Base-by-base conservation (phyloP, 305 asterid species). In the Ruellia speciosa region DNA sequence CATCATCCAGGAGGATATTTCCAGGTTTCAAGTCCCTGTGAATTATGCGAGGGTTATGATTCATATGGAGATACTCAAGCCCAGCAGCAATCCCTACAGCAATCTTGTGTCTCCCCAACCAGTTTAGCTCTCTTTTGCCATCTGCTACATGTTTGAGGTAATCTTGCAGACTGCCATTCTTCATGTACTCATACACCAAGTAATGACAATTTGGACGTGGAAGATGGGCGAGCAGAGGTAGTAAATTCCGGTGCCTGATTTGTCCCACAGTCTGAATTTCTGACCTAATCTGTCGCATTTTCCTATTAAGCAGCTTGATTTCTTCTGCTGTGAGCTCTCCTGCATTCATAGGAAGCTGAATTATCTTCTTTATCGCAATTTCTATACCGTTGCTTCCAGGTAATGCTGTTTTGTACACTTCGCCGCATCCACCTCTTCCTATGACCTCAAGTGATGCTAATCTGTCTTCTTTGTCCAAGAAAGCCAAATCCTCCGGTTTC, bases 371-470 rank as follows among this genome's bases (percentile, higher is more conserved):
- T 19, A 88, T 75, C 2, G 97, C 97, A 5, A 88, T 84, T 53
- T 78, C 73, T 64, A 72, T 83, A 6, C 95, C 92, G n/a, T 79
- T 54, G 47, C 89, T 82, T 52, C 86, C 90, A 0, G 95, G 90
- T 59, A 88, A 62, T 39, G 69, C 75, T 0, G 89, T 86, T 69
- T 72, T 80, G 71, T 81, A 88, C 18, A 88, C 95, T 62, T 77
- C 89, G 33, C 97, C 97, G 63, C 95, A 81, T 5, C 97, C 97
- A 28, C 97, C 97, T 66, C 73, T 68, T 20, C 97, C 97, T 14
- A 89, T 84, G 31, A 86, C 47, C 50, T 79, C 75, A 10, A 85
- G 83, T 17, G 81, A 66, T 10, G 82, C 72, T 33, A 86, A 45
- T 56, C 84, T 81, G 16, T 86, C 83, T 9, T 88, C 92, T 14